phyloP scores from a whole-genome alignment of 2,329 filamentous ascomycete genomes.

The Herpotrichia juniperi region DNA sequence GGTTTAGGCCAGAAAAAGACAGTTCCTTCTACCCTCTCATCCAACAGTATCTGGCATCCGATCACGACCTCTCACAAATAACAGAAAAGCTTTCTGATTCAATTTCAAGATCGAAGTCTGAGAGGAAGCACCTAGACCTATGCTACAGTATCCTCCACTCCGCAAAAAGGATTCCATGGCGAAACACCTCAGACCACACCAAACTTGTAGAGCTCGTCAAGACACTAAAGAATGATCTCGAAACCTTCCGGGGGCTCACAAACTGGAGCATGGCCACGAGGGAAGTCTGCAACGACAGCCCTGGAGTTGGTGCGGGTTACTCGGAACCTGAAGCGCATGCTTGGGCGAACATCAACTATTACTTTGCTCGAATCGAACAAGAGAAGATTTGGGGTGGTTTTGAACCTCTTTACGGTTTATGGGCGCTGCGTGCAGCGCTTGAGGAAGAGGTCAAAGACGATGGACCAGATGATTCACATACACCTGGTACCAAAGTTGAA shows the following conservation, averaged over 20 bases:
- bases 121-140: slow-evolving; percentile 28
- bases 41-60: slow-evolving; percentile 28
- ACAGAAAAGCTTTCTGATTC: slow-evolving; percentile 23
- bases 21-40: slow-evolving; percentile 28
- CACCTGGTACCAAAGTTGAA: slow-evolving; percentile 18
- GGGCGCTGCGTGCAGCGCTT: slow-evolving; percentile 34
- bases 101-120: slow-evolving; percentile 33
- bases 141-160: slow-evolving; percentile 41
- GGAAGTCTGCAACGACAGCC: slow-evolving; percentile 39
- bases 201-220: slow-evolving; percentile 28
- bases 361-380: slow-evolving; percentile 32
- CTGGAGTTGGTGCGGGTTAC: slow-evolving; percentile 20
- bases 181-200: slow-evolving; percentile 13
- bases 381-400: slow-evolving; percentile 14
- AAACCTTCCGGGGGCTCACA: slow-evolving; percentile 19
- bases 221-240: slow-evolving; percentile 23
- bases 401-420: slow-evolving; percentile 31
- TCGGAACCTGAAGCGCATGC: slow-evolving; percentile 29
- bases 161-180: slow-evolving; percentile 28
- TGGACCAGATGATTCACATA: slow-evolving; percentile 5
- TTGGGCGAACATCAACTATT: slow-evolving; percentile 40
- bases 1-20: slow-evolving; percentile 32
- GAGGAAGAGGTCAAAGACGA: slow-evolving; percentile 27
- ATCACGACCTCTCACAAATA: slow-evolving; percentile 18
- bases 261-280: slow-evolving; percentile 30